Conservation (phyloP, 202 grass and related monocot genomes). For the Alloteropsis angusta region DNA sequence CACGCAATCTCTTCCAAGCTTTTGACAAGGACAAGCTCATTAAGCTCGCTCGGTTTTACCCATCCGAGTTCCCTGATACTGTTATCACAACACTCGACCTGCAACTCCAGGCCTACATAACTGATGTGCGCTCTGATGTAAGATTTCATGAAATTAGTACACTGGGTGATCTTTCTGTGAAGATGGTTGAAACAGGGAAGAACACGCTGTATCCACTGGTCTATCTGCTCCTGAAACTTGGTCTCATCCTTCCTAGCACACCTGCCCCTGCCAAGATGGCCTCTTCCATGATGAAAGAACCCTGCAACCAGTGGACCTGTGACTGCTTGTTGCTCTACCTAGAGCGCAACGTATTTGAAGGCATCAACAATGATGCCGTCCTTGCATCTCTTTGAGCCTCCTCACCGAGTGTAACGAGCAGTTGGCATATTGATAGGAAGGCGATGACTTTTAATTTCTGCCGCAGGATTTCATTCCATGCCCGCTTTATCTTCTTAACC, state of each 20-base stretch:
- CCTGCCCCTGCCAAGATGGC: constrained; percentile 8
- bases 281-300: constrained; percentile 2
- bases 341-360: constrained; percentile 9
- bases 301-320: constrained; percentile 29
- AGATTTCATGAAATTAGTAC: constrained; percentile 1
- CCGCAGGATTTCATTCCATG: not conserved
- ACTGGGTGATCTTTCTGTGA: constrained; percentile 1
- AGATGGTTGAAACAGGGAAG: constrained; percentile 32
- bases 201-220: constrained; percentile 2
- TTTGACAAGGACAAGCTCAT: constrained; percentile 30
- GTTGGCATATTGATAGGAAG: not conserved
- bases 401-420: not conserved
- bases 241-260: constrained; percentile 28
- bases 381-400: constrained; percentile 13
- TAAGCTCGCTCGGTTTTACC: constrained; percentile 10
- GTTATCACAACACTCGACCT: not conserved
- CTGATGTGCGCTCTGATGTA: constrained; percentile 12
- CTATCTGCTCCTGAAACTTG: constrained; percentile 26
- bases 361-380: constrained; percentile 14
- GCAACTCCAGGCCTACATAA: constrained; percentile 23
- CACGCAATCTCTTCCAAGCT: constrained; percentile 6
- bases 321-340: constrained; percentile 26
- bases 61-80: constrained; percentile 15
- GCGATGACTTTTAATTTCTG: not conserved
- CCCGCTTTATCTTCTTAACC: not conserved